These are phyloP conservation scores for Rugonectria rugulosa DNA, from an alignment of 2,329 filamentous ascomycete genomes.

Conservation along the genomic window DNA sequence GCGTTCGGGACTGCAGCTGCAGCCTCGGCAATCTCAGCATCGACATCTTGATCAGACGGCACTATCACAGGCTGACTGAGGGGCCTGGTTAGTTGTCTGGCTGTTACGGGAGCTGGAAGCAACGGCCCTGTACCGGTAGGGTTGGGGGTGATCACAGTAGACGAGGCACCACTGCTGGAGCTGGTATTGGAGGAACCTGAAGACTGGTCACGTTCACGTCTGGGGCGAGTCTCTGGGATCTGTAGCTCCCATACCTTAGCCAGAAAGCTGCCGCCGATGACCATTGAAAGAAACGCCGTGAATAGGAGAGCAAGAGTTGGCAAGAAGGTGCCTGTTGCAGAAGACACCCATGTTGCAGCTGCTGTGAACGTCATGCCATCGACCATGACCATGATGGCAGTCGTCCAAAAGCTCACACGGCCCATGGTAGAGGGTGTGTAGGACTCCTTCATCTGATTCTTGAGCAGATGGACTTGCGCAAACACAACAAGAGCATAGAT, in stretches of 20 bases:
- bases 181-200: conserved; percentile 32
- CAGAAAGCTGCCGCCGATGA: conserved; percentile 64
- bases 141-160: conserved; percentile 38
- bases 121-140: conserved; percentile 38
- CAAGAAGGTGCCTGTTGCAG: conserved; percentile 63
- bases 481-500: conserved; percentile 64
- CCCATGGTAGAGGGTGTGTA: conserved; percentile 73
- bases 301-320: conserved; percentile 63
- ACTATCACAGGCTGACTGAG: conserved; percentile 60
- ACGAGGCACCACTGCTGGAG: conserved; percentile 31
- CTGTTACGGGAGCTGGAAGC: conserved; percentile 53
- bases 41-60: conserved; percentile 69
- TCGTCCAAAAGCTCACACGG: conserved; percentile 70
- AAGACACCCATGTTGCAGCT: conserved; percentile 64
- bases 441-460: conserved; percentile 70
- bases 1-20: conserved; percentile 46
- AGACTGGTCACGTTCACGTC: conserved; percentile 47
- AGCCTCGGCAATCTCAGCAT: conserved; percentile 63
- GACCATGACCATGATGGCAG: conserved; percentile 67
- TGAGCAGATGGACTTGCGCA: conserved; percentile 68
- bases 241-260: conserved; percentile 68
- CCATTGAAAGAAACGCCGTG: conserved; percentile 62
- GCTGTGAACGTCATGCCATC: conserved; percentile 67
- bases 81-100: conserved; percentile 32
- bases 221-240: conserved; percentile 60